Percentiles rank a stretch among this genome's conserved stretches.
Conservation (phyloP, 2,329 filamentous ascomycete genomes). For the Epichloe sp. region DNA sequence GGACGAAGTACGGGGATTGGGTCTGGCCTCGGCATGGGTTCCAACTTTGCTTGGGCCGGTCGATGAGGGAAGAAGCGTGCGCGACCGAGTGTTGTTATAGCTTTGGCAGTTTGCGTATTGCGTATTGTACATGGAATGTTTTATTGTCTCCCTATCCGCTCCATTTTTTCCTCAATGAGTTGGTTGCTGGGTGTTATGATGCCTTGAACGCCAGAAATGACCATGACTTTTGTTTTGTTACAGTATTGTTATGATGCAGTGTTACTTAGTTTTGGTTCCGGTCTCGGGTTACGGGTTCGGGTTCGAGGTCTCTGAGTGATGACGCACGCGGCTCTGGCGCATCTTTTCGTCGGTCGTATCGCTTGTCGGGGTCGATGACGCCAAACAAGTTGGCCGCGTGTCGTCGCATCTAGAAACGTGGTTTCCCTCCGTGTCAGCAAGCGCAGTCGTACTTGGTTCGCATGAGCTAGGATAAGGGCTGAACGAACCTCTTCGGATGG, state of each 20-base stretch:
- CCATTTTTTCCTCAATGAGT: not conserved
- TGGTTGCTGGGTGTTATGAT: not conserved
- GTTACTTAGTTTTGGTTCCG: constrained; percentile 5
- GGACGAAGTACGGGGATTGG: constrained; percentile 34
- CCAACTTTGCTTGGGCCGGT: constrained; percentile 43
- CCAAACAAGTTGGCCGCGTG: constrained; percentile 27
- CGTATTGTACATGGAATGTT: not conserved
- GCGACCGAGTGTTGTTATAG: not conserved
- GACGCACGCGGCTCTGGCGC: constrained; percentile 19
- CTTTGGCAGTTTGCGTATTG: not conserved
- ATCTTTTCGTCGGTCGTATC: constrained; percentile 27
- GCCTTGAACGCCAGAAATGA: not conserved
- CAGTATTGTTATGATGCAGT: not conserved
- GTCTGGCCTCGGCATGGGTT: constrained; percentile 40
- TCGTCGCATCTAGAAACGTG: constrained; percentile 19
- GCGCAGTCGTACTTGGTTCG: not conserved
- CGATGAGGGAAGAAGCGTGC: constrained; percentile 11
- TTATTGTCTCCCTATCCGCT: not conserved
- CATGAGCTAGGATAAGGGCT: not conserved
- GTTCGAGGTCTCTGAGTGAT: constrained; percentile 13
- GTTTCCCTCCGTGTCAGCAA: not conserved
- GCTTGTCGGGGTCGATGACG: constrained; percentile 26
- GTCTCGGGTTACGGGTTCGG: constrained; percentile 15
- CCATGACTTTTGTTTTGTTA: not conserved
- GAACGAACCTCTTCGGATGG: constrained; percentile 26